Evolutionary conservation across 768 basidiomycete genomes (phyloP), one percentile per base, ranked within the genome.

Genomic region (Tylopilus sp.): DNA sequence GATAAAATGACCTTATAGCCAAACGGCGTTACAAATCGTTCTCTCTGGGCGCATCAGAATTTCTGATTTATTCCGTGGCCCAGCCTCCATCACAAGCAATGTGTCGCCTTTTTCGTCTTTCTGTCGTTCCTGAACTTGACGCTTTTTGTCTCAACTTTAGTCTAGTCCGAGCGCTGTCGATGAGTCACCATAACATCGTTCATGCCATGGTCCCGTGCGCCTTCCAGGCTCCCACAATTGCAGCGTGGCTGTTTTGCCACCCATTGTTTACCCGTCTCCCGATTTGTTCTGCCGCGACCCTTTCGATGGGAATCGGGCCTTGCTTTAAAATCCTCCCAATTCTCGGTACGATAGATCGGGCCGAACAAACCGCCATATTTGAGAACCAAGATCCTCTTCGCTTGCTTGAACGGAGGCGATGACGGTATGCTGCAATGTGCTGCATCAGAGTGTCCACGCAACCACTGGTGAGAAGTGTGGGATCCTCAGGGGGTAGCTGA

Each of bases 41-140:
- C 42, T 19, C n/a, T 17, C 10, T 37, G 41, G 60, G 63, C 57
- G 63, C 60, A 65, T 65, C 62, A 65, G 25, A 45, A 9, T 11
- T 14, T 46, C 29, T 51, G 53, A 56, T 56, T 31, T 6, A 24
- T 38, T 40, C 25, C 44, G 45, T 50, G n/a, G 57, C 53, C 17
- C 53, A 61, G 51, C 62, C 50, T 60, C 37, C 49, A 43, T 60
- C 41, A 38, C 44, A 28, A 22, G 36, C 28, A 50, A 63, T 46
- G 21, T 45, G 45, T 25, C 29, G 29, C 22, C 26, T 34, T 37
- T 38, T 16, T n/a, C 9, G 16, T 40, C 10, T 30, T 25, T n/a
- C 17, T 2, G 28, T 19, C 29, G 63, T 65, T 43, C 62, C 63
- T 63, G 48, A 50, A 51, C 52, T 48, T 50, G 62, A 34, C n/a